phyloP scores from a whole-genome alignment of 768 basidiomycete species.

The Galerina marginata region DNA sequence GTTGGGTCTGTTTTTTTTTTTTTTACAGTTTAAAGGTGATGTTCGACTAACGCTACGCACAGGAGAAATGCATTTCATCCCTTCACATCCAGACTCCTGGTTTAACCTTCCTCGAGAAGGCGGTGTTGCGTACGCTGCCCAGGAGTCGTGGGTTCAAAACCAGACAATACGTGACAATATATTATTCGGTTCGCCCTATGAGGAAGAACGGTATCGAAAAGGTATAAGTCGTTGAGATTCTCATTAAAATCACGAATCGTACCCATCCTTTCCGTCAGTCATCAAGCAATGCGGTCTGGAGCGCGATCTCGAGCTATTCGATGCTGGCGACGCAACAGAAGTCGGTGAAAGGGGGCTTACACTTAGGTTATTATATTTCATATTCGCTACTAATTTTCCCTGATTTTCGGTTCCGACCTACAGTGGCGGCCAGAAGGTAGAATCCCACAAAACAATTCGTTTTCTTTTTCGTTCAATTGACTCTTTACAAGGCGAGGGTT shows the following conservation, averaged over 20 bases:
- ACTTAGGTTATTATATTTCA: slow-evolving; percentile 31
- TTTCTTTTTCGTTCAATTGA: background rate
- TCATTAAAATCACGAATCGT: too few relatives aligned
- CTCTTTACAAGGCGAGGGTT: slow-evolving; percentile 41
- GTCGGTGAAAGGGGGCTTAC: slow-evolving; percentile 75
- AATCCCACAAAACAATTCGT: background rate
- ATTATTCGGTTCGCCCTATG: slow-evolving; percentile 73
- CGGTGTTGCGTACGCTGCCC: slow-evolving; percentile 78
- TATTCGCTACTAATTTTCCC: background rate
- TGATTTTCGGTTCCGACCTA: background rate
- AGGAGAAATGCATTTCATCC: slow-evolving; percentile 67
- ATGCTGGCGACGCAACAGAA: slow-evolving; percentile 67
- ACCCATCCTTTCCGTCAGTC: slow-evolving; percentile 33
- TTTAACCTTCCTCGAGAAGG: slow-evolving; percentile 66
- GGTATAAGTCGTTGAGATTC: slow-evolving; percentile 8
- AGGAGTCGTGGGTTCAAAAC: slow-evolving; percentile 83
- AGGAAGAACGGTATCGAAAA: slow-evolving; percentile 75
- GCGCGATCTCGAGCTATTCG: slow-evolving; percentile 67
- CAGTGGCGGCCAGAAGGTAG: slow-evolving; percentile 48
- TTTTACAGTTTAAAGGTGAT: too few relatives aligned
- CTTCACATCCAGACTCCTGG: slow-evolving; percentile 55
- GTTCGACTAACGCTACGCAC: too few relatives aligned
- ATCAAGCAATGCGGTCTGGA: slow-evolving; percentile 75
- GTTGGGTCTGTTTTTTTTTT: too few relatives aligned
- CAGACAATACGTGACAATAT: slow-evolving; percentile 82